phyloP scores from a whole-genome alignment of 2,329 filamentous ascomycete species.

The Fusarium odoratissimum region DNA sequence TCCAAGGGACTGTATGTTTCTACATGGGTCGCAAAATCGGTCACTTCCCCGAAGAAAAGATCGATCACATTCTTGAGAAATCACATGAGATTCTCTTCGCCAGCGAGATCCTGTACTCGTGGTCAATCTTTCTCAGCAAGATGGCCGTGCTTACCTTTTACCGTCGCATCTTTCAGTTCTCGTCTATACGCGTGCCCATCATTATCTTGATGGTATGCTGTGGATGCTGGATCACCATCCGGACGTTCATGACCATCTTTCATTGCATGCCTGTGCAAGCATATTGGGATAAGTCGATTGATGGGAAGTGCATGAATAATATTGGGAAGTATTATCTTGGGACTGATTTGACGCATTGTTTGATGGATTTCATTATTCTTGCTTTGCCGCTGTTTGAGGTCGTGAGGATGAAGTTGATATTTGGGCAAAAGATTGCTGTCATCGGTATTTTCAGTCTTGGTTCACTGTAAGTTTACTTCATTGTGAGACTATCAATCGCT shows the following conservation, averaged over 20 bases:
- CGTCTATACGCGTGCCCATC: slow-evolving; percentile 45
- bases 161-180: slow-evolving; percentile 44
- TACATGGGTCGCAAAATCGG: slow-evolving; percentile 30
- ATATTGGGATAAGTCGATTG: slow-evolving; percentile 30
- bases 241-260: slow-evolving; percentile 35
- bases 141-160: slow-evolving; percentile 47
- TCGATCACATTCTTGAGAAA: slow-evolving; percentile 27
- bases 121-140: slow-evolving; percentile 46
- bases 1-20: slow-evolving; percentile 19
- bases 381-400: slow-evolving; percentile 24
- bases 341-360: slow-evolving; percentile 29
- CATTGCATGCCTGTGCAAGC: slow-evolving; percentile 33
- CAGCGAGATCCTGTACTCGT: slow-evolving; percentile 39
- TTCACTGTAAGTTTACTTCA: slow-evolving; percentile 3
- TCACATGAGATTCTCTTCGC: slow-evolving; percentile 27
- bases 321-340: slow-evolving; percentile 19
- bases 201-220: slow-evolving; percentile 38
- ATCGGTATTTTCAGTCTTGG: slow-evolving; percentile 27
- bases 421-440: slow-evolving; percentile 31
- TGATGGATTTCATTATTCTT: slow-evolving; percentile 32
- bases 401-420: slow-evolving; percentile 15
- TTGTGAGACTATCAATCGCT: neutral
- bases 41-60: neutral
- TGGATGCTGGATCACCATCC: slow-evolving; percentile 44
- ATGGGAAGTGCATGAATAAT: slow-evolving; percentile 15